Base-by-base conservation (phyloP, 1,139 yeast genomes). In the Ogataea hybrid region DNA sequence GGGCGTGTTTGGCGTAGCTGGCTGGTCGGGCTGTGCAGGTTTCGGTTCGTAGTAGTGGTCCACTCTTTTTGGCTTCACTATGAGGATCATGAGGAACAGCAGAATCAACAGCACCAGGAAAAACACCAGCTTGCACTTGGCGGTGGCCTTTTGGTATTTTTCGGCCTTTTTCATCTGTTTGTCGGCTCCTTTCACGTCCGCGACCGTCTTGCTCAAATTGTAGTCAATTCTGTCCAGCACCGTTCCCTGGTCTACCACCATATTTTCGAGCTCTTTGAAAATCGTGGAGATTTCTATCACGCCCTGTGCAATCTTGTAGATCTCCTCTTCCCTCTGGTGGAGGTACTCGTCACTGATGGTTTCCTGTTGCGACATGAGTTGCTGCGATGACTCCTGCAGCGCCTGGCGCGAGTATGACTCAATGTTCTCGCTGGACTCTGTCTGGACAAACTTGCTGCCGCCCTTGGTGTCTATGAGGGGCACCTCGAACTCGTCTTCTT, bases 241-340 rank as follows among this genome's bases (percentile, higher is more conserved):
- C 0, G 97, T 88, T 2, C 98, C 98, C 64, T 92, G 98, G 58
- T 94, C 97, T 45, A 92, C 86, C 37, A 92, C 89, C 73, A 94
- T 73, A 25, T 81, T 78, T 56, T 94, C 97, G 77, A 92, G 78
- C 58, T 94, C 97, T 60, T 86, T 84, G 68, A 92, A 92, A 41
- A 94, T 92, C 2, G 94, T 88, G 33, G 94, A 85, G 2, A 92
- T 85, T 62, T 92, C 99, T 25, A 92, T 69, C 32, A 92, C 95
- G 34, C 97, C 96, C 71, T 87, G 88, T 3, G 98, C 97, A 43
- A 94, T 74, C 53, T 84, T 84, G 22, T 85, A 84, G 37, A 94
- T 92, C 58, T 92, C 98, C 41, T 79, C 76, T 59, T 92, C 98
- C 44, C 98, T 72, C 52, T 84, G 89, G 43, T 80, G 75, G 31